These are phyloP conservation scores for Protomyces macrosporus DNA, from an alignment of 1,139 yeast genomes.

Conservation along the genomic window DNA sequence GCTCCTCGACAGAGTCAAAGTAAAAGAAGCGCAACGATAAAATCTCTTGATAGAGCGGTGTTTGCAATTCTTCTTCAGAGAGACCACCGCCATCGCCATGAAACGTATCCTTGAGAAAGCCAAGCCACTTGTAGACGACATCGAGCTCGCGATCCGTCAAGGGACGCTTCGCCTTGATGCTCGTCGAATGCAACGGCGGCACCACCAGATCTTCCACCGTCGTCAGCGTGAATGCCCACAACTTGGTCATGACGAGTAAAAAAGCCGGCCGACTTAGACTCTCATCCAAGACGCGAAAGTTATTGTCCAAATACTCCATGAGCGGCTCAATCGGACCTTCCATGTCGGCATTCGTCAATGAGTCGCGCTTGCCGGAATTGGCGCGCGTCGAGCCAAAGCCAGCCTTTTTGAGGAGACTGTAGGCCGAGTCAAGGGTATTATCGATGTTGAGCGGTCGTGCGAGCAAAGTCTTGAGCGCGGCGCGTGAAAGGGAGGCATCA, in stretches of 20 bases:
- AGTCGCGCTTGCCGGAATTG: slow-evolving; percentile 4
- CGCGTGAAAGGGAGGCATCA: slow-evolving; percentile 43
- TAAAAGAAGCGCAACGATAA: slow-evolving; percentile 59
- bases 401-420: slow-evolving; percentile 20
- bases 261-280: slow-evolving; percentile 56
- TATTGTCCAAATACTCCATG: slow-evolving; percentile 67
- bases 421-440: slow-evolving; percentile 22
- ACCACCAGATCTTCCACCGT: slow-evolving; percentile 64
- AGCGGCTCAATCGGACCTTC: slow-evolving; percentile 70
- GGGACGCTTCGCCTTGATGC: slow-evolving; percentile 39
- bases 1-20: slow-evolving; percentile 35
- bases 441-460: slow-evolving; percentile 6
- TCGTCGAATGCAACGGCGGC: slow-evolving; percentile 54
- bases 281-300: slow-evolving; percentile 61
- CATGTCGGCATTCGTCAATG: slow-evolving; percentile 47
- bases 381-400: background rate
- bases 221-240: slow-evolving; percentile 65
- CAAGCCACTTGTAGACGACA: slow-evolving; percentile 66
- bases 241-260: slow-evolving; percentile 64
- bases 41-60: slow-evolving; percentile 50
- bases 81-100: slow-evolving; percentile 83
- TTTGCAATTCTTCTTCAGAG: slow-evolving; percentile 56
- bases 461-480: slow-evolving; percentile 4
- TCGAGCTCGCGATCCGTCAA: slow-evolving; percentile 60
- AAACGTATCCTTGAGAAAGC: slow-evolving; percentile 63